phyloP scores from a whole-genome alignment of 148 eudicot species.

The Cornus florida region DNA sequence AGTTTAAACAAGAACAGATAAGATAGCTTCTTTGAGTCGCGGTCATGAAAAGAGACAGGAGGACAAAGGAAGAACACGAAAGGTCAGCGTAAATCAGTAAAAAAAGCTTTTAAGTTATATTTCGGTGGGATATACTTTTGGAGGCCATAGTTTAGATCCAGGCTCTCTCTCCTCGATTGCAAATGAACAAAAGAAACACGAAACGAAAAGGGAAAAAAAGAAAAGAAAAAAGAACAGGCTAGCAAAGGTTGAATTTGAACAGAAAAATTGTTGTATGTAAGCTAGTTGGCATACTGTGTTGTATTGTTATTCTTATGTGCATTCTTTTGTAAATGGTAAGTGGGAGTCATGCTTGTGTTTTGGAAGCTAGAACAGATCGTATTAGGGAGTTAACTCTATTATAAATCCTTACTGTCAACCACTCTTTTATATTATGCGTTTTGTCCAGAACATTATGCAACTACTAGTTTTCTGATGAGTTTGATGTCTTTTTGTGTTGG shows the following conservation, averaged over 20 bases:
- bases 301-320: conserved; percentile 6
- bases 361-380: not conserved
- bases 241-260: conserved; percentile 6
- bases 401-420: too few relatives aligned
- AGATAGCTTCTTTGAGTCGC: conserved; percentile 27
- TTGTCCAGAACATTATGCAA: too few relatives aligned
- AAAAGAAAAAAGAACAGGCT: not conserved
- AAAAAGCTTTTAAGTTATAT: conserved; percentile 7
- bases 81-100: not conserved
- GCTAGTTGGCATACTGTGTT: not conserved
- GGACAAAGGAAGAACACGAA: not conserved
- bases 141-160: conserved; percentile 7
- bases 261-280: conserved; percentile 13
- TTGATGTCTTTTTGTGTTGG: too few relatives aligned
- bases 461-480: too few relatives aligned
- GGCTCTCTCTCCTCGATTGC: not conserved
- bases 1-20: conserved; percentile 68
- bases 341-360: not conserved
- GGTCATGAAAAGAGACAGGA: not conserved
- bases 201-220: not conserved
- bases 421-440: too few relatives aligned
- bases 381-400: too few relatives aligned
- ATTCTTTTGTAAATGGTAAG: not conserved
- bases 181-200: not conserved
- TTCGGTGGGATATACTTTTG: not conserved